Evolutionary conservation across 1,284 basidiomycete genomes (phyloP), one percentile per base, ranked within the genome.

Genomic region (Pascua guehoae): DNA sequence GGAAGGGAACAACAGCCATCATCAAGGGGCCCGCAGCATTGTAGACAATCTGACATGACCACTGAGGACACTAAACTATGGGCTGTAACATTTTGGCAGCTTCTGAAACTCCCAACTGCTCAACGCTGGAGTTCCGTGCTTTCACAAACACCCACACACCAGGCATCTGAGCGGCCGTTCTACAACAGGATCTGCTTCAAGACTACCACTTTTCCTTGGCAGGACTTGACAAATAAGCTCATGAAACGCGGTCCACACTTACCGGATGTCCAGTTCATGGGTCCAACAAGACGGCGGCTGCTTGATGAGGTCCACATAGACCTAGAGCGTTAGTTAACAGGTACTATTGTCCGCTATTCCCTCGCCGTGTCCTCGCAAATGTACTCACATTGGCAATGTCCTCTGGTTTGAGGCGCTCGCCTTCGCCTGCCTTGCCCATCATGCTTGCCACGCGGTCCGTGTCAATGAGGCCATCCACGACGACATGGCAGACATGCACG

Each of bases 401-500:
- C 14, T 50, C 53, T 8, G 58, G 56, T 41, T 49, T 12, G 39
- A 64, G 49, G 12, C 56, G 39, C 15, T 42, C 63, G 4, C 63
- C 66, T 49, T 63, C 65, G 10, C 8, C 12, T n/a, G 57, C 62
- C 43, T 66, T 58, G 1, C 71, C 71, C 39, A 64, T 55, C 49
- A 63, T 57, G 1, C 56, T 56, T 12, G 44, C 41, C 9, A 70
- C 64, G 17, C 62, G 58, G n/a, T 61, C 57, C 4, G 72, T 72
- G 49, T 71, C 63, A 49, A 77, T 76, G 43, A 70, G 42, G 5
- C 78, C 78, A 53, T 80, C 79, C 12, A 79, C 57, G 36, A 80
- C 64, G 36, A 73, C 67, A 63, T 80, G 78, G 3, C 68, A 66
- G 12, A 79, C 78, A 51, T 80, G 79, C 8, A 80, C 58, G 1